These are phyloP conservation scores for Lolium perenne DNA, from an alignment of 176 grass and related monocot genomes.

Conservation along the genomic window DNA sequence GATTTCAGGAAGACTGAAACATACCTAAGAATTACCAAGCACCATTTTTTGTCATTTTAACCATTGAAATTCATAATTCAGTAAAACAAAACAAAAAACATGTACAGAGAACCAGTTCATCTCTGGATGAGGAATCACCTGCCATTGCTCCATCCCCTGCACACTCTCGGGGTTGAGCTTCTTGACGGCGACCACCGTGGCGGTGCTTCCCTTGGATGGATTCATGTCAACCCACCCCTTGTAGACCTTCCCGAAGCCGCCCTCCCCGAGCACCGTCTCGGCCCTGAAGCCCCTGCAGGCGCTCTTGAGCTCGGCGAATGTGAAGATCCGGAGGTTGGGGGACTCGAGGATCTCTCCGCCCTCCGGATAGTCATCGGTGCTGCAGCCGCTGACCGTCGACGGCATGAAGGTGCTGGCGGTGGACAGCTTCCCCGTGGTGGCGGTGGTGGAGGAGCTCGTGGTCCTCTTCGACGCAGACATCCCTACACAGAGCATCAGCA, in stretches of 20 bases:
- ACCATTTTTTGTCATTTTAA: not conserved
- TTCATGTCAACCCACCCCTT: constrained; percentile 91
- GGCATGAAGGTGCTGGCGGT: constrained; percentile 56
- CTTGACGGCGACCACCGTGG: constrained; percentile 76
- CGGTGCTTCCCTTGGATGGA: constrained; percentile 45
- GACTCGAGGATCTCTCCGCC: constrained; percentile 73
- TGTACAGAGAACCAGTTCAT: not conserved
- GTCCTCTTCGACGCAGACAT: constrained; percentile 69
- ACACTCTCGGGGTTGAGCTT: constrained; percentile 91
- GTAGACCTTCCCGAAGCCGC: constrained; percentile 89
- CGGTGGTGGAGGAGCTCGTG: constrained; percentile 60
- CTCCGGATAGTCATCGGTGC: constrained; percentile 42
- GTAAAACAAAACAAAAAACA: not conserved
- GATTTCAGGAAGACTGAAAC: not conserved
- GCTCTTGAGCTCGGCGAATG: constrained; percentile 65
- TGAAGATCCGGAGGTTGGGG: constrained; percentile 68
- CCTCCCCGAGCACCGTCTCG: constrained; percentile 76
- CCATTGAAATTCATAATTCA: not conserved
- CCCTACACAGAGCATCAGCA: constrained; percentile 34
- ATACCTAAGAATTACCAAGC: not conserved
- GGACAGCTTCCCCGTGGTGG: constrained; percentile 61
- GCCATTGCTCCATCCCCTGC: constrained; percentile 90
- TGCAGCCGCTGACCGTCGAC: constrained; percentile 54
- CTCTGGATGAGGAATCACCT: constrained; percentile 51
- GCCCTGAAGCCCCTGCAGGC: constrained; percentile 74